Evolutionary conservation across 2,329 filamentous ascomycete genomes (phyloP).

Genomic region (Aspergillus sp.): DNA sequence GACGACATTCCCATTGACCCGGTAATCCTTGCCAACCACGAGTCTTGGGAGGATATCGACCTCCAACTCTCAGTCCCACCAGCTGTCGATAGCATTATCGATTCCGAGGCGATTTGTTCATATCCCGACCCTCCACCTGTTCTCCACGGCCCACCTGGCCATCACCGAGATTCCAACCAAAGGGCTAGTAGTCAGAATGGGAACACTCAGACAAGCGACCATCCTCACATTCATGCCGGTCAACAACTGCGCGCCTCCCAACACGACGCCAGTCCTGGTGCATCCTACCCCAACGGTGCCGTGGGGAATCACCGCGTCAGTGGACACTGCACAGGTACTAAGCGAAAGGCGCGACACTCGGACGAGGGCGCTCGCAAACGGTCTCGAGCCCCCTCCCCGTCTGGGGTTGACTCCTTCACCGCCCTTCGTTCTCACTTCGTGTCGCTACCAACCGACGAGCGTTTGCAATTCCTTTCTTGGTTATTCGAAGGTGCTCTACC

Average conservation of each 20-base stretch:
- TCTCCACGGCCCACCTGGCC: slow-evolving; percentile 8
- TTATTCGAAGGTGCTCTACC: slow-evolving; percentile 2
- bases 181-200: slow-evolving; percentile 4
- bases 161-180: slow-evolving; percentile 6
- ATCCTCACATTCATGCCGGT: slow-evolving; percentile 10
- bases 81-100: slow-evolving; percentile 9
- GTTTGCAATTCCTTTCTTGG: slow-evolving; percentile 12
- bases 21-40: slow-evolving; percentile 17
- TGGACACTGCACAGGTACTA: slow-evolving; percentile 8
- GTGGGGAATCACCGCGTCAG: background rate
- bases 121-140: slow-evolving; percentile 14
- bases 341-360: slow-evolving; percentile 8
- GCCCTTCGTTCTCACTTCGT: slow-evolving; percentile 12
- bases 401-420: slow-evolving; percentile 2
- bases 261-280: background rate
- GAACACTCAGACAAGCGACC: slow-evolving; percentile 6
- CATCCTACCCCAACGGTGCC: slow-evolving; percentile 1
- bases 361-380: slow-evolving; percentile 7
- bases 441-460: slow-evolving; percentile 7
- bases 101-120: slow-evolving; percentile 10
- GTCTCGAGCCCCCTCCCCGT: background rate
- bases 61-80: slow-evolving; percentile 9
- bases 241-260: slow-evolving; percentile 11
- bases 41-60: slow-evolving; percentile 13
- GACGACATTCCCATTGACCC: slow-evolving; percentile 19